These are phyloP conservation scores for Trematosphaeria pertusa DNA, from an alignment of 2,329 filamentous ascomycete genomes.

Conservation along the genomic window DNA sequence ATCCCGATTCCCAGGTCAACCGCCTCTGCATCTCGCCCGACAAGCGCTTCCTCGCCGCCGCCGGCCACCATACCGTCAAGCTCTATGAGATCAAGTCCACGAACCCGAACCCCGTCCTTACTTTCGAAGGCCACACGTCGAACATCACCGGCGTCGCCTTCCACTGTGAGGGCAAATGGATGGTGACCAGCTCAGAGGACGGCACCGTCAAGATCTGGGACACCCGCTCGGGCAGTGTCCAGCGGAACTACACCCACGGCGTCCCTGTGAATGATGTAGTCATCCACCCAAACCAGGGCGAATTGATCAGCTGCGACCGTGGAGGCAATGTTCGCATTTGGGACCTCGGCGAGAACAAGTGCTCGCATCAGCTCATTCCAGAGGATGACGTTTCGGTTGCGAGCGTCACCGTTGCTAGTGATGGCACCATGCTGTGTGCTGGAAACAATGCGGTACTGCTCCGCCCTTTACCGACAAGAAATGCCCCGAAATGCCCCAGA, in stretches of 20 bases:
- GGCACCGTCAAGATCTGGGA: constrained; percentile 98
- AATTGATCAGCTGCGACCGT: constrained; percentile 95
- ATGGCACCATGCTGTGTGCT: constrained; percentile 90
- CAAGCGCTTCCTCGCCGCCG: constrained; percentile 90
- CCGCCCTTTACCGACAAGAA: not conserved
- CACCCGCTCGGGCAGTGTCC: constrained; percentile 81
- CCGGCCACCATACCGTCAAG: constrained; percentile 85
- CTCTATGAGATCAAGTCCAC: constrained; percentile 98
- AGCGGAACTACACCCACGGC: constrained; percentile 91
- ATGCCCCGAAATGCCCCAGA: not conserved
- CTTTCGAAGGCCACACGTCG: constrained; percentile 93
- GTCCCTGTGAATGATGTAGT: constrained; percentile 95
- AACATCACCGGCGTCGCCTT: constrained; percentile 98
- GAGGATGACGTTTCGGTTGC: constrained; percentile 94
- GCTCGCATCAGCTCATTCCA: constrained; percentile 93
- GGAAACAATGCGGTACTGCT: constrained; percentile 80
- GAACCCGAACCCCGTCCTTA: constrained; percentile 92
- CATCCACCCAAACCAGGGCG: constrained; percentile 98
- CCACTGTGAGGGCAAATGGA: constrained; percentile 99
- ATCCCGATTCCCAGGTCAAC: constrained; percentile 98
- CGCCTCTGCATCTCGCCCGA: constrained; percentile 97
- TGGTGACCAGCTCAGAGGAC: constrained; percentile 97
- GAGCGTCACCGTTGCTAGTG: constrained; percentile 93
- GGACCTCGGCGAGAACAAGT: constrained; percentile 97
- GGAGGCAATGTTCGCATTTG: constrained; percentile 92